Conservation (phyloP, 78 protist species). For the Speleostelium caveatum region DNA sequence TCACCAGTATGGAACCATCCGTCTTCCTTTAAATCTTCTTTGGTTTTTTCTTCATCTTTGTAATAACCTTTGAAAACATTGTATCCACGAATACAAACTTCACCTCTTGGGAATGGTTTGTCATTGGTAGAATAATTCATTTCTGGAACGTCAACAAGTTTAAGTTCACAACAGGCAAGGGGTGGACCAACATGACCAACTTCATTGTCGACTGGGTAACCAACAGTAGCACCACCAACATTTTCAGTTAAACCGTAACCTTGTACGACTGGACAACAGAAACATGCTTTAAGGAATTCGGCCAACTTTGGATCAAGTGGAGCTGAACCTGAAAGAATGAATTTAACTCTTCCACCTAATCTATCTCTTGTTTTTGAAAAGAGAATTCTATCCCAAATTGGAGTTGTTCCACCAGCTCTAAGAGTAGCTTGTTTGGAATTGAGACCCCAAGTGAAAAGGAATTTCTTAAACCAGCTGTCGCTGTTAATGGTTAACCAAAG, state of each 20-base stretch:
- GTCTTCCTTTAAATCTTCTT: conserved; percentile 83
- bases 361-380: conserved; percentile 75
- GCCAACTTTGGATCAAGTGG: conserved; percentile 89
- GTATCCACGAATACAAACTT: conserved; percentile 94
- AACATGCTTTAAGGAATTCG: conserved; percentile 81
- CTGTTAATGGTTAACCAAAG: conserved; percentile 59
- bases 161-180: conserved; percentile 79
- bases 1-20: conserved; percentile 99
- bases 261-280: conserved; percentile 89
- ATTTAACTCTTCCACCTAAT: conserved; percentile 93
- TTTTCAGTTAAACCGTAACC: conserved; percentile 98
- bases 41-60: conserved; percentile 92
- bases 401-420: conserved; percentile 26
- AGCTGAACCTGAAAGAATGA: conserved; percentile 94
- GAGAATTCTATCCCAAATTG: conserved; percentile 87
- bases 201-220: conserved; percentile 52
- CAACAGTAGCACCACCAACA: conserved; percentile 83
- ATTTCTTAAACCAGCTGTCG: conserved; percentile 36
- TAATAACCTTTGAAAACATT: conserved; percentile 93
- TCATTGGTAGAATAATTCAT: conserved; percentile 86
- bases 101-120: conserved; percentile 89
- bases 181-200: conserved; percentile 86
- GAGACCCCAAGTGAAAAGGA: conserved; percentile 82
- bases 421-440: conserved; percentile 79
- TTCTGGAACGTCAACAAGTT: conserved; percentile 92